phyloP scores from a whole-genome alignment of 345 rosid genomes.

The Excoecaria agallocha region DNA sequence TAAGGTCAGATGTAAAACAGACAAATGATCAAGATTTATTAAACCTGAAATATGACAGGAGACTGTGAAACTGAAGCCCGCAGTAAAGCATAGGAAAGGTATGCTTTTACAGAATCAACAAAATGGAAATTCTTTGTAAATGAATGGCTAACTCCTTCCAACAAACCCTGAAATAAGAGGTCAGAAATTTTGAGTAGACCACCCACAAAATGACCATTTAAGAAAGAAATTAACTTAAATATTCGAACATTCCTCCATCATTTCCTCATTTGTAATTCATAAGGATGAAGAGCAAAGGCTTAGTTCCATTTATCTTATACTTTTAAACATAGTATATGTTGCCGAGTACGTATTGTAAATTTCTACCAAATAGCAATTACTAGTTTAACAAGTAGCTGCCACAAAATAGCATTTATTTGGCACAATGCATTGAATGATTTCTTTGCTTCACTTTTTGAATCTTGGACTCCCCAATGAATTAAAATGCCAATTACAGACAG shows the following conservation, averaged over 20 bases:
- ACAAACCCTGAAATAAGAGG: conserved; percentile 63
- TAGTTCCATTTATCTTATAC: neutral
- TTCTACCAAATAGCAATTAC: neutral
- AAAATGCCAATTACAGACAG: neutral
- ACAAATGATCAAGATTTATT: conserved; percentile 13
- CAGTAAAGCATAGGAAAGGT: conserved; percentile 91
- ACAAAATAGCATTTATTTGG: neutral
- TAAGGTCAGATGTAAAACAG: conserved; percentile 18
- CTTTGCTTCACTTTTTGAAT: neutral
- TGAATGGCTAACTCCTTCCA: conserved; percentile 93
- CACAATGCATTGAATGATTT: neutral
- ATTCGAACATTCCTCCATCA: neutral
- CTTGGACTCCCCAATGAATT: neutral
- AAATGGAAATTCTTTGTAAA: conserved; percentile 92
- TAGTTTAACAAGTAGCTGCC: neutral
- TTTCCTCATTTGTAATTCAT: neutral
- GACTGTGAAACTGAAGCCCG: conserved; percentile 95
- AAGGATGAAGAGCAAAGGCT: neutral
- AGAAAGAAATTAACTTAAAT: too few species aligned
- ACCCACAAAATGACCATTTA: neutral
- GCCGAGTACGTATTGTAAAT: neutral
- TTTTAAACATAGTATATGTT: neutral
- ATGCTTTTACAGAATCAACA: conserved; percentile 97
- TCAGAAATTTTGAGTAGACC: neutral
- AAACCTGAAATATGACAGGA: conserved; percentile 88